Evolutionary conservation across 2,329 filamentous ascomycete species (phyloP).

Genomic region (Cryphonectria parasitica): DNA sequence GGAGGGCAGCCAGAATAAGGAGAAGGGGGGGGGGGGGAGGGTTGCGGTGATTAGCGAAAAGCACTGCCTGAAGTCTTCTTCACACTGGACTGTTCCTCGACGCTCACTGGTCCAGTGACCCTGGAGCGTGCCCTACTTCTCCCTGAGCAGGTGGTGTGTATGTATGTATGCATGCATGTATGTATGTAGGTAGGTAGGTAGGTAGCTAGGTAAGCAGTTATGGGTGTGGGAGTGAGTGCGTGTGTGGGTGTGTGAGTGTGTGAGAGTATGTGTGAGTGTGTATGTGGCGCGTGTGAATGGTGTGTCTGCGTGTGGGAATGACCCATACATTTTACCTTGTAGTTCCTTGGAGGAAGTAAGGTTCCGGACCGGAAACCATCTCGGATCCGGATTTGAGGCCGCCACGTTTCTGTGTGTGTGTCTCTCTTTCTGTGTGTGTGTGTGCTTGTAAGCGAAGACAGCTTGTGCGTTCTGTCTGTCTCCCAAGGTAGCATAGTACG

Average conservation of each 20-base stretch:
- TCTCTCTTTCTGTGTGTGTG: background rate
- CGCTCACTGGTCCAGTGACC: background rate
- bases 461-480: background rate
- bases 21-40: background rate
- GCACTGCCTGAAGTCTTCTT: background rate
- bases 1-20: background rate
- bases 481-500: background rate
- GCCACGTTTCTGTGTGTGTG: background rate
- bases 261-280: background rate
- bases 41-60: background rate
- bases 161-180: background rate
- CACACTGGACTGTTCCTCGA: background rate
- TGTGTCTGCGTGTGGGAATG: background rate
- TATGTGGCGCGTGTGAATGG: background rate
- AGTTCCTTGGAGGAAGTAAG: background rate
- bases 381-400: conserved; percentile 6
- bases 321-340: background rate
- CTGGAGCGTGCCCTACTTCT: background rate
- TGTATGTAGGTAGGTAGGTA: too few species aligned
- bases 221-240: background rate
- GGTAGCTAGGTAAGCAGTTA: too few species aligned
- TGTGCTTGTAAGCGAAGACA: too few species aligned
- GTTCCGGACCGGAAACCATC: background rate
- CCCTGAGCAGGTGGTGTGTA: background rate
- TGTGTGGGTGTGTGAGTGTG: background rate